phyloP scores from a whole-genome alignment of 345 rosid genomes.

The Melastoma malabathricum region DNA sequence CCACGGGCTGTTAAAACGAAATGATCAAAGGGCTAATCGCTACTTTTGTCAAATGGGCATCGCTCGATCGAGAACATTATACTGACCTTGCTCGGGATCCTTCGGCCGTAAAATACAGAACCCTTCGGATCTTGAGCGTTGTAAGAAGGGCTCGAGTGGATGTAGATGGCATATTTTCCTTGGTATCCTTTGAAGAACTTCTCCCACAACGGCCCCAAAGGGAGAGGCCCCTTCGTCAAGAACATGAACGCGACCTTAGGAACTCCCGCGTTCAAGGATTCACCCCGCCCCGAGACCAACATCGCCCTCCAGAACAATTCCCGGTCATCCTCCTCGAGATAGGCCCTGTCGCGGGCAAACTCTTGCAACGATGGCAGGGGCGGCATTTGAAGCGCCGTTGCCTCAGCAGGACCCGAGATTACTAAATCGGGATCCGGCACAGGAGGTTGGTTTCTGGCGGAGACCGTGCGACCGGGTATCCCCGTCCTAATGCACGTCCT shows the following conservation, averaged over 20 bases:
- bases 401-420: slow-evolving; percentile 4
- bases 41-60: background rate
- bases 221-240: slow-evolving; percentile 57
- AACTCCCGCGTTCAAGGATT: slow-evolving; percentile 24
- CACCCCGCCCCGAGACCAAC: slow-evolving; percentile 19
- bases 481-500: background rate
- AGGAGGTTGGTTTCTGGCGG: no score
- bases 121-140: slow-evolving; percentile 19
- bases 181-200: slow-evolving; percentile 60
- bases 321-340: background rate
- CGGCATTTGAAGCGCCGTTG: background rate
- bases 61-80: background rate
- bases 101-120: slow-evolving; percentile 29
- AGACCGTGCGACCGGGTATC: no score
- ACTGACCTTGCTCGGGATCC: slow-evolving; percentile 30
- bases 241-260: slow-evolving; percentile 81
- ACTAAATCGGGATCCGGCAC: no score
- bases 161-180: slow-evolving; percentile 46
- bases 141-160: slow-evolving; percentile 55
- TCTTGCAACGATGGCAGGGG: background rate
- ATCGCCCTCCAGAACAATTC: slow-evolving; percentile 50
- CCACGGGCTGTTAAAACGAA: slow-evolving; percentile 33
- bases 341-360: no score
- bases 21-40: background rate
- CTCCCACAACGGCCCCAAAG: slow-evolving; percentile 77